Evolutionary conservation across 2,329 filamentous ascomycete species (phyloP).

Genomic region (Pseudogymnoascus sp.): DNA sequence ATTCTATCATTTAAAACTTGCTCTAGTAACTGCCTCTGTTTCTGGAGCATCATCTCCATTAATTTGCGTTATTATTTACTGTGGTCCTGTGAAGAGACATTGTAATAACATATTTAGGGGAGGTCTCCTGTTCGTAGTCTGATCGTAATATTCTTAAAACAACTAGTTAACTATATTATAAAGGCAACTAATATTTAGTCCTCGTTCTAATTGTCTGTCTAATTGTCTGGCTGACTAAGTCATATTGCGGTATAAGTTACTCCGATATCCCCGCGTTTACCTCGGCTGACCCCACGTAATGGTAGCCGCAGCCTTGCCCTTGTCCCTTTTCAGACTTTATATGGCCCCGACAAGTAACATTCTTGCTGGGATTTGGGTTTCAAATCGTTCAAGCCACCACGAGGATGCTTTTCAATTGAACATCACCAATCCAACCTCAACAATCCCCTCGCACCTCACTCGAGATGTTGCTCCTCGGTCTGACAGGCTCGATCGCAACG

Average conservation of each 20-base stretch:
- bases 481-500: slow-evolving; percentile 95
- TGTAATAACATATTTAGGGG: too few relatives aligned
- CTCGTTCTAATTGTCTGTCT: neutral
- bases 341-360: neutral
- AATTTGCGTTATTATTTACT: too few relatives aligned
- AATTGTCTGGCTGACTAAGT: too few relatives aligned
- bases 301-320: neutral
- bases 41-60: too few relatives aligned
- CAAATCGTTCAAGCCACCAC: neutral
- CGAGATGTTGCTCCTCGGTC: slow-evolving; percentile 83
- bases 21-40: too few relatives aligned
- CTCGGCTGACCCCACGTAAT: neutral
- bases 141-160: too few relatives aligned
- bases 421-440: neutral
- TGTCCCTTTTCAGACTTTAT: neutral
- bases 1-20: too few relatives aligned
- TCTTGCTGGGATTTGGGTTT: neutral
- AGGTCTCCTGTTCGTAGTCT: too few relatives aligned
- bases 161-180: too few relatives aligned
- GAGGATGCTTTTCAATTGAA: neutral
- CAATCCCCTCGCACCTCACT: neutral
- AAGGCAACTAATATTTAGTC: too few relatives aligned
- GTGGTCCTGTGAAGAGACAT: too few relatives aligned
- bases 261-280: neutral
- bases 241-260: neutral